Base-by-base conservation (phyloP, 805 yeast species). In the Yarrowia yakushimensis region DNA sequence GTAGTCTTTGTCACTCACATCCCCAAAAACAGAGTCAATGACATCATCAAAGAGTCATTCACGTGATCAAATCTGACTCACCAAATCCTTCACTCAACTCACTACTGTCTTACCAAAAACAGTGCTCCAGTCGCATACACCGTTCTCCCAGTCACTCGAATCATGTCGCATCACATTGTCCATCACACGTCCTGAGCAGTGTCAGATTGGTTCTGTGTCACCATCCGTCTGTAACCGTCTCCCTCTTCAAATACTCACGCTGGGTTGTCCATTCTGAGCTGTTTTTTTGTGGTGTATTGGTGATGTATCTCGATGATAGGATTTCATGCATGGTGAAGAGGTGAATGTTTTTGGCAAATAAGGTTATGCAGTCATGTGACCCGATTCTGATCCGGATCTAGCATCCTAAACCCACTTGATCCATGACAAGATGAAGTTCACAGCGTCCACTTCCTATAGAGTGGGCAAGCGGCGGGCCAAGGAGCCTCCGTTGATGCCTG, bases 401-500 rank as follows among this genome's bases (percentile, higher is more conserved):
- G 27, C n/a, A n/a, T n/a, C n/a, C n/a, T n/a, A n/a, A n/a, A n/a
- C n/a, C n/a, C n/a, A n/a, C n/a, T n/a, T n/a, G n/a, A n/a, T n/a
- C n/a, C n/a, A n/a, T n/a, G n/a, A 4, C 18, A 11, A 17, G 4
- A 55, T 55, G 61, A 55, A 55, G 13, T 55, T 55, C 48, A 55
- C 61, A 39, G 61, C 61, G 15, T 55, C 61, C 0, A 28, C 48
- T 0, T 39, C 61, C 2, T 41, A 39, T 10, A 10, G 61, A 28
- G 61, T 55, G 22, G 37, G 48, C 12, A 55, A 55, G 15, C 18
- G 61, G 18, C 62, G 62, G 8, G 43, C 42, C 17, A 59, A 59
- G 11, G 41, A 33, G 15, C 62, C 62, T 2, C 62, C 62, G 12
- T n/a, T 59, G 6, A 31, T 59, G 42, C 62, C 62, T 1, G 62